These are phyloP conservation scores for Rozella allomycis DNA, from an alignment of 371 early-diverging fungal species.

Conservation along the genomic window DNA sequence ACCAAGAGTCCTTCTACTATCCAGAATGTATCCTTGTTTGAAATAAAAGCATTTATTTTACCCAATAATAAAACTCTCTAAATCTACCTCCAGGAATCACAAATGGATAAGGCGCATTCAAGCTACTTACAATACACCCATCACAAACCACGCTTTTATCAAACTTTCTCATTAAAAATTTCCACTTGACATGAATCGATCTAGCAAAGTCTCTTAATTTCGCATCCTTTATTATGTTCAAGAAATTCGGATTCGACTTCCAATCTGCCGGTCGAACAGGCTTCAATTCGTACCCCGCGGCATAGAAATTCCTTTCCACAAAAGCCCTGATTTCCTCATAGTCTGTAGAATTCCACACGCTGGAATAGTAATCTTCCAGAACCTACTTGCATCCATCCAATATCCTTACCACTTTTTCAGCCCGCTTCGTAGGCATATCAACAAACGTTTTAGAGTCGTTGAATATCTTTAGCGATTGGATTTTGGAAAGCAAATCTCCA, in stretches of 20 bases:
- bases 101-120: constrained; percentile 36
- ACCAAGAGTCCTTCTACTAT: constrained; percentile 50
- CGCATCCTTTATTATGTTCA: constrained; percentile 19
- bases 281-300: constrained; percentile 21
- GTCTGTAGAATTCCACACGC: not conserved
- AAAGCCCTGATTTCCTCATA: constrained; percentile 23
- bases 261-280: constrained; percentile 9
- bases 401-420: no score
- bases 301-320: constrained; percentile 34
- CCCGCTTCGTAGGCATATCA: constrained; percentile 23
- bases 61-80: constrained; percentile 73
- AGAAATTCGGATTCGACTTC: constrained; percentile 16
- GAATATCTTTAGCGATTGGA: constrained; percentile 35
- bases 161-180: constrained; percentile 25
- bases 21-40: constrained; percentile 45
- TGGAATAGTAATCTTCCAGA: not conserved
- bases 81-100: constrained; percentile 80
- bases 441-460: constrained; percentile 50
- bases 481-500: constrained; percentile 30
- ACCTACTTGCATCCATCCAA: not conserved
- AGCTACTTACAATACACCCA: constrained; percentile 27
- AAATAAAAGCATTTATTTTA: no score
- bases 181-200: constrained; percentile 33
- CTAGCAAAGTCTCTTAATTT: constrained; percentile 26
- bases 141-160: constrained; percentile 25